phyloP scores from a whole-genome alignment of 2,329 filamentous ascomycete species.

The Orbilia quercus region DNA sequence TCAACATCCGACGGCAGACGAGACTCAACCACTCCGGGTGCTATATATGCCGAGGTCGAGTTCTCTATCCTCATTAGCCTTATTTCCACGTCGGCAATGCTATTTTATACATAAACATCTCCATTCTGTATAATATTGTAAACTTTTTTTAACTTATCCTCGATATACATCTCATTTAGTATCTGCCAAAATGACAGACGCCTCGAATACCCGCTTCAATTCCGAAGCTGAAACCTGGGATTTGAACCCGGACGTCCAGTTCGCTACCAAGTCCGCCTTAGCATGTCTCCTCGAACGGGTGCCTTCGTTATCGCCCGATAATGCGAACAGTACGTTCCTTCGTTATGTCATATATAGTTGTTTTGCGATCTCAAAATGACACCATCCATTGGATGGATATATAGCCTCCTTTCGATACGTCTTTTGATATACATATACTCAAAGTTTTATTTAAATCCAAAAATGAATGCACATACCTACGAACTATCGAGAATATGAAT shows the following conservation, averaged over 20 bases:
- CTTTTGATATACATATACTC: no score
- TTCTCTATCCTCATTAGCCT: background rate
- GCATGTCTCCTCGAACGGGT: constrained; percentile 64
- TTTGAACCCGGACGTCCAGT: constrained; percentile 67
- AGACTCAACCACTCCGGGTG: background rate
- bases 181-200: constrained; percentile 35
- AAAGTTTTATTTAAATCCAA: no score
- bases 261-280: constrained; percentile 65
- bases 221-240: constrained; percentile 70
- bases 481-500: no score
- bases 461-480: no score
- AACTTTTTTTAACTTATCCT: no score
- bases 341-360: no score
- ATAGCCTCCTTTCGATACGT: no score
- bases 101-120: background rate
- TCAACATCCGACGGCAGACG: constrained; percentile 13
- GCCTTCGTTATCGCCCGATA: constrained; percentile 31
- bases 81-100: background rate
- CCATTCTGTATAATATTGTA: background rate
- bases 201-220: constrained; percentile 67
- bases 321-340: constrained; percentile 28
- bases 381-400: no score
- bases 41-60: background rate
- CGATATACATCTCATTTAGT: background rate
- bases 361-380: no score